A percentile compares a stretch with the other conserved stretches of the same genome.
These are phyloP conservation scores for Oryza glumipatula DNA, from an alignment of 176 grass and related monocot species.

Conservation along the genomic window DNA sequence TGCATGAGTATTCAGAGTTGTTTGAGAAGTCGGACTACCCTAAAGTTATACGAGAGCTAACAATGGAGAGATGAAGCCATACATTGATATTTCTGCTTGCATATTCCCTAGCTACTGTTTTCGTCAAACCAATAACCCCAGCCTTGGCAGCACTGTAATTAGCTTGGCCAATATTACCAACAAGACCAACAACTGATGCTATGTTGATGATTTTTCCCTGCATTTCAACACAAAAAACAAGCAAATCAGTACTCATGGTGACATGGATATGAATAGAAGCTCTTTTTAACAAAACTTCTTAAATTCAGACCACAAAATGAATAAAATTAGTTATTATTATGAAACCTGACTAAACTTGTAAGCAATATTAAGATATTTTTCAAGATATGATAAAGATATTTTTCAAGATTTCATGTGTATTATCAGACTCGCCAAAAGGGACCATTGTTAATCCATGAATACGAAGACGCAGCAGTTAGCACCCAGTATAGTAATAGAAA, in stretches of 20 bases:
- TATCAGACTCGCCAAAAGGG: neutral
- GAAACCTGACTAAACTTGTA: neutral
- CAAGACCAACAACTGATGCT: constrained; percentile 92
- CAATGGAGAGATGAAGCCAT: constrained; percentile 21
- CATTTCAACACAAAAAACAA: constrained; percentile 24
- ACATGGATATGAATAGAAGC: neutral
- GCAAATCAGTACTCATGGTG: constrained; percentile 7
- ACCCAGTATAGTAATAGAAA: constrained; percentile 3
- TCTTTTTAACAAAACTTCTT: constrained; percentile 24
- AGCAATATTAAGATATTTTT: too few relatives aligned
- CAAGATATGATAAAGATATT: too few relatives aligned
- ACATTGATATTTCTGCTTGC: constrained; percentile 98
- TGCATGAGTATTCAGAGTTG: constrained; percentile 46
- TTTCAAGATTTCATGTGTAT: neutral
- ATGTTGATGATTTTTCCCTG: constrained; percentile 96
- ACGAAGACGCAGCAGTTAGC: neutral
- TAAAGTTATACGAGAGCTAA: constrained; percentile 2
- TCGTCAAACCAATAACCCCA: constrained; percentile 96
- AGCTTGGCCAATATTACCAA: constrained; percentile 91
- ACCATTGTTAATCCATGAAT: constrained; percentile 3
- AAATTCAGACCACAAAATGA: neutral
- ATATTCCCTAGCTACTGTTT: constrained; percentile 96
- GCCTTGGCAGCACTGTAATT: constrained; percentile 96
- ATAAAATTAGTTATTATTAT: neutral
- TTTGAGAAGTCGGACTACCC: constrained; percentile 5